A percentile compares a stretch with the other conserved stretches of the same genome.
phyloP scores from a whole-genome alignment of 2,329 filamentous ascomycete species.

The Neopestalotiopsis clavispora region DNA sequence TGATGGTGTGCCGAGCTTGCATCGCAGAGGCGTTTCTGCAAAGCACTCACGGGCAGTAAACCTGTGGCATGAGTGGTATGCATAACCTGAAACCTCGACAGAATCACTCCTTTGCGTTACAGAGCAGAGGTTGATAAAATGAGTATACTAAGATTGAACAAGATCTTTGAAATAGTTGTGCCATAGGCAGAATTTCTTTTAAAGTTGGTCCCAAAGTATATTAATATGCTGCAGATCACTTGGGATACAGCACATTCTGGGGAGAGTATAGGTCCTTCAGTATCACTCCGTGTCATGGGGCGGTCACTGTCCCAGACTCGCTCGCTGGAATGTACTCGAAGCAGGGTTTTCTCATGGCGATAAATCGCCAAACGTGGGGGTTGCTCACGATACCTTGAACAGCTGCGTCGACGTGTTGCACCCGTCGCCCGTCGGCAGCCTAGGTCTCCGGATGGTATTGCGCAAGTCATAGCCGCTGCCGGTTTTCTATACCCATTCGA shows the following conservation, averaged over 20 bases:
- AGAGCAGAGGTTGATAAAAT: background rate
- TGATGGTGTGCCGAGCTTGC: background rate
- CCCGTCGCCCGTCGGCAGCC: background rate
- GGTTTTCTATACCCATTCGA: conserved; percentile 4
- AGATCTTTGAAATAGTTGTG: background rate
- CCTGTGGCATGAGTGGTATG: background rate
- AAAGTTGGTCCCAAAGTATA: background rate
- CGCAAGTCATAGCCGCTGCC: conserved; percentile 5
- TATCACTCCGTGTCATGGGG: background rate
- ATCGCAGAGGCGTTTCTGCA: background rate
- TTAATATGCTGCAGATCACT: background rate
- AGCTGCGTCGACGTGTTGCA: background rate
- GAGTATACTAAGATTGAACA: background rate
- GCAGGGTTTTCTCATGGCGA: background rate
- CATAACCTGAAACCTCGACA: conserved; percentile 11
- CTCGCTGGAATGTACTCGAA: background rate
- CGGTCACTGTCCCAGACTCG: background rate
- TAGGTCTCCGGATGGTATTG: background rate
- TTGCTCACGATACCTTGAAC: background rate
- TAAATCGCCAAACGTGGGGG: background rate
- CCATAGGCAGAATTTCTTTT: background rate
- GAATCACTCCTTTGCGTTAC: background rate
- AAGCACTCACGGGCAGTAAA: conserved; percentile 7
- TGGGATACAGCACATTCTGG: background rate
- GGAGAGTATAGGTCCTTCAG: background rate